Conservation (phyloP, 2,329 filamentous ascomycete species). For the Zarea fungicola region DNA sequence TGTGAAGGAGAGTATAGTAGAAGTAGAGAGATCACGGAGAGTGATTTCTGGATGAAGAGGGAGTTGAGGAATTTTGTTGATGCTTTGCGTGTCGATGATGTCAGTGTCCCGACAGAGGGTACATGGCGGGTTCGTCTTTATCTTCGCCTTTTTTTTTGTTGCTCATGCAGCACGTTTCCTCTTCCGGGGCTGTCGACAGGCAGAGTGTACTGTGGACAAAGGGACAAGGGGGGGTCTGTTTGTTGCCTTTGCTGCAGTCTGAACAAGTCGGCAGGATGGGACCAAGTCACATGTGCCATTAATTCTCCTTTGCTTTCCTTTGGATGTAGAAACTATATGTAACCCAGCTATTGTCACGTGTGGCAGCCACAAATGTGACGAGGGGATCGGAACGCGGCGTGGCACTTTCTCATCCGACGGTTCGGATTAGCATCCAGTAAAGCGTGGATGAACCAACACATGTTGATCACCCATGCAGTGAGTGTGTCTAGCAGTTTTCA, state of each 20-base stretch:
- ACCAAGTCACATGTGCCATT: too few relatives aligned
- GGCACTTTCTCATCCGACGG: too few relatives aligned
- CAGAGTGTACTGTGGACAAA: constrained; percentile 23
- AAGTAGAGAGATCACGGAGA: constrained; percentile 7
- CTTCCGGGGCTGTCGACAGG: constrained; percentile 6
- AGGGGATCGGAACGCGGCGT: too few relatives aligned
- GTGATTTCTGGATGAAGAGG: constrained; percentile 18
- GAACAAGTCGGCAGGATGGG: constrained; percentile 5
- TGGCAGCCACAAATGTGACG: too few relatives aligned
- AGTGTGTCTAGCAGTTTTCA: too few relatives aligned
- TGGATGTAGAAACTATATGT: too few relatives aligned
- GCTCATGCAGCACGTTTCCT: constrained; percentile 8
- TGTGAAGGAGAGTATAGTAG: constrained; percentile 11
- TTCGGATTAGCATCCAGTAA: too few relatives aligned
- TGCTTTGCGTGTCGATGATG: constrained; percentile 8
- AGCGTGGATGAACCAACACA: too few relatives aligned
- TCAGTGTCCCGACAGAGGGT: constrained; percentile 5
- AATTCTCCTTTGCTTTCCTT: too few relatives aligned
- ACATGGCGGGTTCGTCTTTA: constrained; percentile 3
- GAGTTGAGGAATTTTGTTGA: constrained; percentile 15
- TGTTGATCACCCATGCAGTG: too few relatives aligned
- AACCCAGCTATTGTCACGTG: too few relatives aligned
- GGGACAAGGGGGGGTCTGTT: constrained; percentile 29
- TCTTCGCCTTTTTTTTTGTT: constrained; percentile 8
- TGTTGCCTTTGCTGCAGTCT: constrained; percentile 21